phyloP scores from a whole-genome alignment of 441 rosid species.

The Jatropha multifida region DNA sequence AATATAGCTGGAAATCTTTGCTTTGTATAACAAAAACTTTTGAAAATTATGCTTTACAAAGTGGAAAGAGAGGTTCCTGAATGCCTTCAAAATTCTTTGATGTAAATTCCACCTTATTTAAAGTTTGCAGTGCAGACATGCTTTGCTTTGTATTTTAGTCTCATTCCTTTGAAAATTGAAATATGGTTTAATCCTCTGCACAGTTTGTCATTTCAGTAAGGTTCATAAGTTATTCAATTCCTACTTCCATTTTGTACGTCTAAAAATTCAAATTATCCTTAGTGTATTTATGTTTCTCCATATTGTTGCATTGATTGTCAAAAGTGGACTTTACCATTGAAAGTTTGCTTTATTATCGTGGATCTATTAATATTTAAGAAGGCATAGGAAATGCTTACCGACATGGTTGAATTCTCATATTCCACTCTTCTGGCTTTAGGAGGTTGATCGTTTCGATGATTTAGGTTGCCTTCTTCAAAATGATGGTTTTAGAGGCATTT shows the following conservation, averaged over 20 bases:
- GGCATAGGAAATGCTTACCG: background rate
- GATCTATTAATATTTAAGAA: background rate
- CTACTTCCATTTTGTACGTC: background rate
- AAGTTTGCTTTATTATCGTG: background rate
- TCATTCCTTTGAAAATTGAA: background rate
- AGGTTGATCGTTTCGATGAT: slow-evolving; percentile 87
- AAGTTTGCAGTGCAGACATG: background rate
- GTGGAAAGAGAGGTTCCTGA: background rate
- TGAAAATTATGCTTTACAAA: background rate
- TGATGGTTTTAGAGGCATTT: slow-evolving; percentile 77
- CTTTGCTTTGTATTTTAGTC: background rate
- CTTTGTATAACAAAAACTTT: background rate
- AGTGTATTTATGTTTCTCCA: background rate
- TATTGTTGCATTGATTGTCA: background rate
- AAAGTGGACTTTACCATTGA: background rate
- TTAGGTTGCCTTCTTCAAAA: slow-evolving; percentile 48
- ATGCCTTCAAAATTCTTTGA: background rate
- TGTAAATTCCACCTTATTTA: background rate
- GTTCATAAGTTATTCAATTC: background rate
- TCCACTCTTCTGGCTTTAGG: slow-evolving; percentile 45
- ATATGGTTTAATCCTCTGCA: background rate
- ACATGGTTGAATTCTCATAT: slow-evolving; percentile 6
- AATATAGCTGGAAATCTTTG: background rate
- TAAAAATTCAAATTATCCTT: background rate
- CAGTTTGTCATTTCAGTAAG: background rate